A percentile compares a stretch with the other conserved stretches of the same genome.
phyloP scores from a whole-genome alignment of 2,329 filamentous ascomycete species.

The Fusarium miscanthi region DNA sequence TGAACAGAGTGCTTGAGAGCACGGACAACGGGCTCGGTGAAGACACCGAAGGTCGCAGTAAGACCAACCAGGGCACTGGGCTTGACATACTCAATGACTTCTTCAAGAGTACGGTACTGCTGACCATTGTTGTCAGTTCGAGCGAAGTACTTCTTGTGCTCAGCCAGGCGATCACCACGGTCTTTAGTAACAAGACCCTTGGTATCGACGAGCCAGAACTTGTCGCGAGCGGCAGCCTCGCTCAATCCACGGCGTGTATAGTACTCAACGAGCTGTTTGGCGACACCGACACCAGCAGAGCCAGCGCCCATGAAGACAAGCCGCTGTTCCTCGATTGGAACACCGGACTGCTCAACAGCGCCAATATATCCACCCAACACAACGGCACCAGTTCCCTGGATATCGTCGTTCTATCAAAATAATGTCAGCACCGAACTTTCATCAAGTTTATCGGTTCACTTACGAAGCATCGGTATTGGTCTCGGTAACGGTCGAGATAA shows the following conservation, averaged over 20 bases:
- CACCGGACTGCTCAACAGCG: slow-evolving; percentile 84
- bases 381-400: slow-evolving; percentile 96
- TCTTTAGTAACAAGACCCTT: slow-evolving; percentile 94
- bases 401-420: slow-evolving; percentile 80
- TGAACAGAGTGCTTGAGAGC: slow-evolving; percentile 74
- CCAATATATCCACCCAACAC: slow-evolving; percentile 85
- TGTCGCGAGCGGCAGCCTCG: slow-evolving; percentile 85
- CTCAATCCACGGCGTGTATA: slow-evolving; percentile 92
- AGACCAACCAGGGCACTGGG: slow-evolving; percentile 95
- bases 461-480: slow-evolving; percentile 88
- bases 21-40: slow-evolving; percentile 86
- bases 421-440: slow-evolving; percentile 19
- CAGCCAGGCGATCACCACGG: slow-evolving; percentile 91
- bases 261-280: slow-evolving; percentile 97
- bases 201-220: slow-evolving; percentile 98
- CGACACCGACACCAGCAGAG: slow-evolving; percentile 95
- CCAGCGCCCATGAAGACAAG: slow-evolving; percentile 97
- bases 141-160: slow-evolving; percentile 84
- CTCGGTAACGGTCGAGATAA: slow-evolving; percentile 88
- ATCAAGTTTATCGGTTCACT: slow-evolving; percentile 10
- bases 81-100: slow-evolving; percentile 94
- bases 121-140: slow-evolving; percentile 72
- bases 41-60: slow-evolving; percentile 92
- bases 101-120: slow-evolving; percentile 83
- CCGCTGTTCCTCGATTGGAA: slow-evolving; percentile 88